These are phyloP conservation scores for Singerocomus inundabilis DNA, from an alignment of 1,284 basidiomycete genomes.

Conservation along the genomic window DNA sequence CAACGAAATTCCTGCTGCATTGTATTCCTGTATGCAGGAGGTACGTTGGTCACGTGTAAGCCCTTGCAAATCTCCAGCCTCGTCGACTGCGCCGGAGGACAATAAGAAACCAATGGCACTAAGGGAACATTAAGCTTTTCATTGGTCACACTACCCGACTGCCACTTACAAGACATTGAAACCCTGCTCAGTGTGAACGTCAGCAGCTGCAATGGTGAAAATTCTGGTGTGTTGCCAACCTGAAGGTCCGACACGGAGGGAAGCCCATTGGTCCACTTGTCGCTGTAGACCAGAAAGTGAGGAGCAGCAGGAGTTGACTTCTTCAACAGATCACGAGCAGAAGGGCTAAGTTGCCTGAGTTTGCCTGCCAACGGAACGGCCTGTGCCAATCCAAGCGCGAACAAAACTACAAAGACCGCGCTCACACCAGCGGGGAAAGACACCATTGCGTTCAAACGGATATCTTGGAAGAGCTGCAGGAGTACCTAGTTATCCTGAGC, in stretches of 20 bases:
- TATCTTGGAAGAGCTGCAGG: constrained; percentile 2
- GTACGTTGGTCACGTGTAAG: constrained; percentile 43
- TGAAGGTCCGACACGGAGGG: constrained; percentile 42
- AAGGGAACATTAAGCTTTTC: not conserved
- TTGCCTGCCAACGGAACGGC: constrained; percentile 21
- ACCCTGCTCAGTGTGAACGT: constrained; percentile 26
- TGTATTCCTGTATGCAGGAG: constrained; percentile 48
- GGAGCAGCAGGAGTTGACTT: constrained; percentile 46
- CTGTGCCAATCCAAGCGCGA: constrained; percentile 12
- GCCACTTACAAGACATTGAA: constrained; percentile 41
- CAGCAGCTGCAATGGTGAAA: not conserved
- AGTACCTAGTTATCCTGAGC: not conserved
- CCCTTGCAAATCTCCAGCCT: constrained; percentile 43
- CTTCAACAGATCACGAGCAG: constrained; percentile 40
- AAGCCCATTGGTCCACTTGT: constrained; percentile 40
- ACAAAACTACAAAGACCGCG: constrained; percentile 6
- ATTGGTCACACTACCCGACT: not conserved
- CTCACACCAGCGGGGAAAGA: constrained; percentile 13
- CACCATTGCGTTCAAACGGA: constrained; percentile 20
- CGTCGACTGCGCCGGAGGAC: constrained; percentile 49
- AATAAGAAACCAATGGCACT: constrained; percentile 53
- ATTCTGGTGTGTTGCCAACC: constrained; percentile 28
- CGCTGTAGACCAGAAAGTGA: constrained; percentile 51
- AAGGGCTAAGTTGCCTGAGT: constrained; percentile 19
- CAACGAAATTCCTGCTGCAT: constrained; percentile 54